These are phyloP conservation scores for Medicago lupulina DNA, from an alignment of 306 rosid species.

Conservation along the genomic window DNA sequence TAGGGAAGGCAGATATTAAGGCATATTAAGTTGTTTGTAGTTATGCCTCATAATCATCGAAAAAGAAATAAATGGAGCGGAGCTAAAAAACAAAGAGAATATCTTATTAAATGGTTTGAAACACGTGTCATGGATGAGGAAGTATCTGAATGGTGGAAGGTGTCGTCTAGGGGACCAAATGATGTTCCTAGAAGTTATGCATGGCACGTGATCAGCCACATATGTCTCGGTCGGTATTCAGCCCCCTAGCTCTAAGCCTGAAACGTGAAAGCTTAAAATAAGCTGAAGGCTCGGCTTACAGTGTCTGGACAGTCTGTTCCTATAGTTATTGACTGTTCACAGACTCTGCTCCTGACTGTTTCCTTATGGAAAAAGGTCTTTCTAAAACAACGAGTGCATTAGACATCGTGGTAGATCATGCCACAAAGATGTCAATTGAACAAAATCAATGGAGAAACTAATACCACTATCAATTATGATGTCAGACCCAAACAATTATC, in stretches of 20 bases:
- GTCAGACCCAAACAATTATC: slow-evolving; percentile 7
- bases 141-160: not conserved
- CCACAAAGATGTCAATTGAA: not conserved
- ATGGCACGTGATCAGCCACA: not conserved
- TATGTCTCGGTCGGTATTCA: not conserved
- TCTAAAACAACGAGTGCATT: slow-evolving; percentile 6
- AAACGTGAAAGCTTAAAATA: not conserved
- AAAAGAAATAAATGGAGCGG: not conserved
- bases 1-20: not conserved
- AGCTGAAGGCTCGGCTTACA: not conserved
- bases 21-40: not conserved
- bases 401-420: not conserved
- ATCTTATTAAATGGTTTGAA: not conserved
- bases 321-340: not conserved
- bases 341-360: slow-evolving; percentile 9
- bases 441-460: slow-evolving; percentile 1
- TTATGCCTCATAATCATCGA: not conserved
- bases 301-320: slow-evolving; percentile 18
- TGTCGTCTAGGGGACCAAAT: not conserved
- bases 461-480: slow-evolving; percentile 10
- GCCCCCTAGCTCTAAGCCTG: not conserved
- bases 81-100: not conserved
- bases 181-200: not conserved
- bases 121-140: not conserved
- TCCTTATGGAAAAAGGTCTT: not conserved